phyloP scores from a whole-genome alignment of 305 asterid genomes.

The Fraxinus xanthoxyloides region DNA sequence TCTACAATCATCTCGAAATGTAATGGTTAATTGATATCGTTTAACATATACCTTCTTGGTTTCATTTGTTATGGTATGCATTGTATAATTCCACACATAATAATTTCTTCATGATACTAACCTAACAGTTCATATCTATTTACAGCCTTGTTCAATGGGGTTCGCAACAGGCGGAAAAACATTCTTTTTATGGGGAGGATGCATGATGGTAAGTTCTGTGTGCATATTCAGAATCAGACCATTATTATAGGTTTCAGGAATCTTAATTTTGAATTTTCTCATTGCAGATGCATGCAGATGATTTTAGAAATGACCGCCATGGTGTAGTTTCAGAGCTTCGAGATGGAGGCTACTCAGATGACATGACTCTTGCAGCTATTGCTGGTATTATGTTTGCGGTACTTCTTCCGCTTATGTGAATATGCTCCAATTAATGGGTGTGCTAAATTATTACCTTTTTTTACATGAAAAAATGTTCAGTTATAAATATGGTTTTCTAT shows the following conservation, averaged over 20 bases:
- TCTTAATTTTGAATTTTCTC: constrained; percentile 16
- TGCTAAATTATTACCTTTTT: not conserved
- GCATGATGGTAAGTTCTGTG: constrained; percentile 87
- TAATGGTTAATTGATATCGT: not conserved
- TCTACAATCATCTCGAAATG: not conserved
- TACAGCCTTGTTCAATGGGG: constrained; percentile 99
- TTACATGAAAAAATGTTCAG: not conserved
- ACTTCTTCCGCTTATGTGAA: constrained; percentile 10
- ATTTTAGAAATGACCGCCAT: constrained; percentile 80
- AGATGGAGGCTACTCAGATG: constrained; percentile 99
- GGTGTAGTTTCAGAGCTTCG: constrained; percentile 82
- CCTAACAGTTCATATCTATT: constrained; percentile 22
- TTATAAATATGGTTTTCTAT: not conserved
- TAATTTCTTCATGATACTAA: constrained; percentile 7
- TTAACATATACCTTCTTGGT: not conserved
- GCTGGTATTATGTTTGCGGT: constrained; percentile 50
- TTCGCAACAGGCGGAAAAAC: constrained; percentile 99
- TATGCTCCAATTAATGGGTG: constrained; percentile 7
- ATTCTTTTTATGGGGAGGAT: constrained; percentile 99
- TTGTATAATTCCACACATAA: constrained; percentile 11
- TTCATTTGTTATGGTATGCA: constrained; percentile 18
- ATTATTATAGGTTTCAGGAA: constrained; percentile 9
- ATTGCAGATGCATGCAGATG: constrained; percentile 98
- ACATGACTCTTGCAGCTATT: constrained; percentile 99
- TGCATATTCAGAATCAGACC: constrained; percentile 17